Evolutionary conservation across 352 stramenopile species (phyloP), one percentile per base, ranked within the genome.

Genomic region (Albugo candida): DNA sequence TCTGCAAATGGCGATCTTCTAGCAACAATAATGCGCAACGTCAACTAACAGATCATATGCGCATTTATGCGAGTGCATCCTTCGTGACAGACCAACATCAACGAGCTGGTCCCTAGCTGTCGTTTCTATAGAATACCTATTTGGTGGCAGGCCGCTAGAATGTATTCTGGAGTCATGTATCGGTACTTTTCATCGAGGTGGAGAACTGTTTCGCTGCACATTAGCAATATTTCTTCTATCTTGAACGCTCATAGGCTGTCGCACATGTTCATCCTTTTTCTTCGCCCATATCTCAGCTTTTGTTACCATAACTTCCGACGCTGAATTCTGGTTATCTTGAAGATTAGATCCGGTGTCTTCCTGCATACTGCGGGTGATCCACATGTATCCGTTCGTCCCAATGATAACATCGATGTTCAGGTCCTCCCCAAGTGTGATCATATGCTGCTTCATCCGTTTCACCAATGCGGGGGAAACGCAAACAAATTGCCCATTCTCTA

Each of bases 321-420:
- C 3, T 19, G 38, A 3, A 45, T 47, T 95, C 41, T 66, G 71
- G 31, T 52, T 51, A 18, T 70, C 60, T 8, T 10, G 3, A 10
- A 8, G 38, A 19, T 19, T 24, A 24, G 8, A 24, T 3, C 38
- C 38, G 17, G 3, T 19, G 35, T 71, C 56, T 17, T 72, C 58
- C 12, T 64, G 67, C 48, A 61, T 60, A 45, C 63, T 83, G 45
- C 88, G 65, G 56, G 93, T 81, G 53, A 98, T 88, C 92, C 93
- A 98, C 54, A 97, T 82, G 51, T 84, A 85, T 5, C 93, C 93
- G 61, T 98, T 98, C 34, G 79, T 91, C 40, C 93, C 93, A 14
- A 96, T 68, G 34, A 97, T 89, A 37, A 96, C 66, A 53, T 95
- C 85, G 14, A 96, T 67, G 13, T 74, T 73, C 52, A 83, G 67